These are phyloP conservation scores for Globisporangium uncinulatum DNA, from an alignment of 352 stramenopile genomes.

Conservation along the genomic window DNA sequence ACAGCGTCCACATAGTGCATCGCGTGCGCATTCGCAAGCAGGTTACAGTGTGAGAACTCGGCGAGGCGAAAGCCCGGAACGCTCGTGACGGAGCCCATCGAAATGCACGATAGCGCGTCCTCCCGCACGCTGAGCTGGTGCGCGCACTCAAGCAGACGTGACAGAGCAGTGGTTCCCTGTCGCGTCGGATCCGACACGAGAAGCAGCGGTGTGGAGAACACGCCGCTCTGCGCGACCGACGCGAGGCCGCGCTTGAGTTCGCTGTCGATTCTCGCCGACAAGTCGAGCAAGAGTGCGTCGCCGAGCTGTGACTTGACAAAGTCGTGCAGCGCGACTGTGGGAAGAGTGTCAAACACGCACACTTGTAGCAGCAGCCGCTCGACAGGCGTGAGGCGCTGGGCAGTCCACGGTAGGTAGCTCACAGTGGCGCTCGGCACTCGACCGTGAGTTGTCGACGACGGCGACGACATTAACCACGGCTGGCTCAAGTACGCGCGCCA, in stretches of 20 bases:
- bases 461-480: background rate
- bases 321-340: constrained; percentile 16
- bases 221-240: constrained; percentile 3
- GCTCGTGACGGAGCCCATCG: constrained; percentile 8
- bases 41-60: constrained; percentile 10
- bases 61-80: constrained; percentile 7
- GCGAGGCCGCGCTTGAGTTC: constrained; percentile 1
- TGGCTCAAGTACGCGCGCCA: constrained; percentile 26
- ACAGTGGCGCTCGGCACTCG: background rate
- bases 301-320: constrained; percentile 24
- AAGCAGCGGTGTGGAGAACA: constrained; percentile 10
- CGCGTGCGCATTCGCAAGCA: constrained; percentile 7
- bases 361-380: constrained; percentile 27
- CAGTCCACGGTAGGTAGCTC: constrained; percentile 17
- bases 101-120: constrained; percentile 13
- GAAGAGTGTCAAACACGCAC: constrained; percentile 22
- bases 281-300: constrained; percentile 6
- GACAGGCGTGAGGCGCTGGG: constrained; percentile 15
- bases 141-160: constrained; percentile 9
- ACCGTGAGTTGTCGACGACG: background rate
- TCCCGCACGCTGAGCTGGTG: constrained; percentile 2
- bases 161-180: background rate
- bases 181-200: constrained; percentile 6
- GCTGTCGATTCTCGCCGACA: constrained; percentile 5
- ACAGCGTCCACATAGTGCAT: constrained; percentile 5